Conservation (phyloP, 306 rosid species). For the Cucurbita moschata region DNA sequence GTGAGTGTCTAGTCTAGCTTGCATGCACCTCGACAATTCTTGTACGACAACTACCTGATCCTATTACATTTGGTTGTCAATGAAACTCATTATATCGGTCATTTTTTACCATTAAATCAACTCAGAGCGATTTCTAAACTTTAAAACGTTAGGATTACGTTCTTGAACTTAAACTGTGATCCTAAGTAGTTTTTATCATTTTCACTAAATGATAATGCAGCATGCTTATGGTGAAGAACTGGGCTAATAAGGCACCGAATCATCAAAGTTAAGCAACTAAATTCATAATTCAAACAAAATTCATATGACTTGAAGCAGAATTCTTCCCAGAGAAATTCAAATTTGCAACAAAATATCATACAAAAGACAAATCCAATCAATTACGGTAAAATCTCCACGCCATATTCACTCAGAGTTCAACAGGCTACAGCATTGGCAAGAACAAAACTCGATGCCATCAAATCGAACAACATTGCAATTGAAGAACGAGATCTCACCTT, state of each 20-base stretch:
- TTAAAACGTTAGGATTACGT: not conserved
- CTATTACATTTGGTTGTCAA: too few species aligned
- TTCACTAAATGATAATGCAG: not conserved
- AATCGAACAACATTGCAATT: not conserved
- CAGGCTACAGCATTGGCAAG: not conserved
- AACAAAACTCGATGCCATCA: not conserved
- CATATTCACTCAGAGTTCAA: not conserved
- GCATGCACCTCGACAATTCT: not conserved
- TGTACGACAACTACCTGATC: too few species aligned
- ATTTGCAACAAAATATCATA: not conserved
- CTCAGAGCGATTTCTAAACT: not conserved
- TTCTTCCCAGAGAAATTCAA: not conserved
- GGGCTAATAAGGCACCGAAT: not conserved
- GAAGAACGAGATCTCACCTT: conserved; percentile 13
- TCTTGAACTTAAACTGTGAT: not conserved
- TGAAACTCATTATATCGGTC: too few species aligned
- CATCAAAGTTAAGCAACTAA: not conserved
- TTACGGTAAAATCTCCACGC: not conserved
- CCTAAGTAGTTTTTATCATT: not conserved
- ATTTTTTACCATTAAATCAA: too few species aligned
- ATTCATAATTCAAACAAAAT: not conserved
- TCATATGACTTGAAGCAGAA: not conserved
- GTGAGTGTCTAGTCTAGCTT: not conserved
- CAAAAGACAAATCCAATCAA: not conserved
- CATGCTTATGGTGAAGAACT: not conserved